Base-by-base conservation (phyloP, 2,329 filamentous ascomycete genomes). In the Phaeosphaeriaceae sp. region DNA sequence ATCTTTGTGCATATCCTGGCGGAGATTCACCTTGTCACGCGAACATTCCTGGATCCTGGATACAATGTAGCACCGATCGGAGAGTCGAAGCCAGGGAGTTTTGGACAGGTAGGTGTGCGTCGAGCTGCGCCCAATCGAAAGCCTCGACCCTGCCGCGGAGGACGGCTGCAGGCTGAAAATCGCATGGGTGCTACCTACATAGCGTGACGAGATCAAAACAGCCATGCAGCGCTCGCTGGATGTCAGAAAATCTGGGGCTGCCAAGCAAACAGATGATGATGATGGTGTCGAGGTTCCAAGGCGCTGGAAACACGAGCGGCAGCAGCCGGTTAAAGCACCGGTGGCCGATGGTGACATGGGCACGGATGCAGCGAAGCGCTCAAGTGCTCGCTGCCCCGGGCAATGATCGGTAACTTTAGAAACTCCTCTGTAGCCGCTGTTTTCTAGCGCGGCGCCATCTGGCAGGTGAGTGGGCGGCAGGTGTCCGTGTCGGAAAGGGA, bases 271-370 rank as follows among this genome's bases (percentile, higher is more conserved):
- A 52, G 30, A 28, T 54, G 54, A 49, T 28, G 19, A 48, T 56
- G 54, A 42, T 47, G 44, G 21, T 46, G 58, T 49, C 28, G 52
- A 52, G 49, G 47, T 55, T 32, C 60, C 59, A 58, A 52, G 23
- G 32, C 44, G 17, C 43, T 53, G 61, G 61, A 54, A 63, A 57
- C 52, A 56, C 55, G 54, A 63, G 59, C 61, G 64, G 67, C 48
- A 66, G 62, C 54, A 63, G 62, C 63, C 64, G 64, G 61, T 55
- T 58, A 56, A 55, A 43, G 23, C 50, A 23, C 28, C 49, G 50
- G 44, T 32, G 44, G 22, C 22, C 46, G 30, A 21, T 50, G 30
- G 15, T 50, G 52, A 49, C 28, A 52, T 56, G 53, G 19, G 56
- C 56, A 59, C 55, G 51, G 53, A 40, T 51, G 17, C 46, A 55